Evolutionary conservation across 2,329 filamentous ascomycete genomes (phyloP), one percentile per base, ranked within the genome.

Genomic region (Zalaria sp.): DNA sequence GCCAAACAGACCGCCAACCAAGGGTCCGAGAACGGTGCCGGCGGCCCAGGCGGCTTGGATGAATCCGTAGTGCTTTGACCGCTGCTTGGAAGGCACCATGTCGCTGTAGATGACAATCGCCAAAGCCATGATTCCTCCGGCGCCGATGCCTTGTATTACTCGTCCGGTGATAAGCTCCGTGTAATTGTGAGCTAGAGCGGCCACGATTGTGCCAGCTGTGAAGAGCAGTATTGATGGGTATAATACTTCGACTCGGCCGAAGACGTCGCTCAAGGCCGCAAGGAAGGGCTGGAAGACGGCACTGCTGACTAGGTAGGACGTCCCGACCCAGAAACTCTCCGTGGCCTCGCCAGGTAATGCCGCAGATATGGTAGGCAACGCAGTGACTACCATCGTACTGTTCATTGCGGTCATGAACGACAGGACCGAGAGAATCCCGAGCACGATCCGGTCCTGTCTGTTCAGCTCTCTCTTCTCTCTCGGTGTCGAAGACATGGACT

Each of bases 261-360:
- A 70, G 18, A 69, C 61, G 42, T 68, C 60, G 6, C 65, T 63
- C 3, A 69, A 52, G 0, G 60, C 54, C 1, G 62, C 62, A 41
- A 62, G 61, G 39, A 66, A 53, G 18, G 64, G 66, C 37, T 67
- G 61, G 37, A 64, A 61, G 25, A 64, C 61, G 10, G 66, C 61
- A 11, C 57, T 61, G 3, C 62, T 52, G 8, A 72, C 53, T 0
- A 73, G 58, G 44, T 71, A 73, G 3, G 63, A 60, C 1, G 68
- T 66, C 2, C 65, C 67, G 8, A 67, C 59, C 71, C 71, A 74
- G 43, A 72, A 65, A 0, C 63, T 57, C 37, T 62, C 57, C 6
- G 58, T 53, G 29, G 63, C 47, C 47, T 57, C 44, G 43, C 60
- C 51, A 36, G 58, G 39, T 25, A 67, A 50, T 47, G 61, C 47